Evolutionary conservation across 1,284 basidiomycete genomes (phyloP), one percentile per base, ranked within the genome.

Genomic region (Puccinia horiana): DNA sequence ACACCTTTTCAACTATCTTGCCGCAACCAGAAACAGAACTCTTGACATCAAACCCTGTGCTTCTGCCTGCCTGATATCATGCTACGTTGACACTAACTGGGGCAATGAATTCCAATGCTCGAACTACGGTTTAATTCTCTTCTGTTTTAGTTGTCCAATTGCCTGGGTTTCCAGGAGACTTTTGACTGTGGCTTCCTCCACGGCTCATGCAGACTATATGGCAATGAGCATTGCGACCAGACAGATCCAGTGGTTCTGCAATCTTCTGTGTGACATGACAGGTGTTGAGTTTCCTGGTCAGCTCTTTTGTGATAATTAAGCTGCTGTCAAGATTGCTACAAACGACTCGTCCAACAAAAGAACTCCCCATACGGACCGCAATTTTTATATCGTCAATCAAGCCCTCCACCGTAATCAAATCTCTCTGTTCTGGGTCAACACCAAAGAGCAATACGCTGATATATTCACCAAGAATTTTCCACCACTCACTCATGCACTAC

Each of bases 361-460:
- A 16, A 77, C 75, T 0, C 16, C 40, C 23, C 75, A 77, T 37
- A 44, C 75, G 44, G 75, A 77, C 29, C 29, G 73, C 6, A 35
- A 77, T 5, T 77, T 77, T 49, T 65, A 63, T 9, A 40, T 63
- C 1, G 35, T n/a, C n/a, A 77, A 77, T 49, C 54, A 77, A 35
- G 35, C 54, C 3, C 20, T 32, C 18, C 37, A 52, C 32, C 14
- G 52, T 9, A n/a, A 23, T 58, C 0, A 40, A 61, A 56, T 61
- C 3, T 8, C n/a, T 4, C 20, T 76, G 6, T 9, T 20, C 6
- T 76, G 74, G 74, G 42, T 61, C 16, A 12, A 26, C 4, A 42
- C 74, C 0, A 76, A 76, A n/a, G 6, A 16, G 6, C 74, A 76
- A 35, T 23, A 35, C 35, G 54, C 56, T 5, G 74, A 76, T 18